Evolutionary conservation across 805 yeast genomes (phyloP), one percentile per base, ranked within the genome.

Genomic region (Yamadazyma sp.): DNA sequence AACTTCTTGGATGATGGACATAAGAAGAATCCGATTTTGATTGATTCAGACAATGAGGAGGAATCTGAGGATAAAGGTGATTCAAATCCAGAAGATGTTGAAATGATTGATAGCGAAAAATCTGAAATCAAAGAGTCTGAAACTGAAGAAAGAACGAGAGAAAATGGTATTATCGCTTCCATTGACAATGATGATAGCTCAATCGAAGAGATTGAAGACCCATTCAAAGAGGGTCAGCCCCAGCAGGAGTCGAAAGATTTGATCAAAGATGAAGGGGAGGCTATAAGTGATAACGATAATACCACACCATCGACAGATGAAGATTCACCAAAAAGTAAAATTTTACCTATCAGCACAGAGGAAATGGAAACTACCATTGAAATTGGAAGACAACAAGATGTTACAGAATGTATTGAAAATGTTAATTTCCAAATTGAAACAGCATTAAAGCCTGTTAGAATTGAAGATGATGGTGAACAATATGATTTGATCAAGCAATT

Each of bases 401-500:
- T 93, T 13, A 88, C 97, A 0, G 98, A 93, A 55, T 91, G 98
- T 58, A 88, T 91, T 51, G 95, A 89, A 36, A 93, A 93, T 56
- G 97, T 93, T 6, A 69, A 89, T 10, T 85, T 82, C 44, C 98
- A 91, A 56, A 65, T 93, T 23, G 97, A 91, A 54, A 86, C 95
- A 17, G 94, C 96, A 0, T 70, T 85, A 38, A 78, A 73, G 33
- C 94, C 96, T 0, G 69, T 68, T 11, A 56, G 58, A 1, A 52
- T 82, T 30, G 94, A 84, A 33, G 58, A 55, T 4, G 72, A 88
- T 48, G 74, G 78, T 15, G 98, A 91, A 55, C 97, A 91, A 52
- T 59, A 72, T 35, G 98, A 93, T 57, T 55, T 86, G 18, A 72
- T 93, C 27, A 91, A 89, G 50, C 67, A 75, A 21, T 63, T 91